Evolutionary conservation across 805 yeast species (phyloP).

Genomic region (Blastobotrys muscicola): DNA sequence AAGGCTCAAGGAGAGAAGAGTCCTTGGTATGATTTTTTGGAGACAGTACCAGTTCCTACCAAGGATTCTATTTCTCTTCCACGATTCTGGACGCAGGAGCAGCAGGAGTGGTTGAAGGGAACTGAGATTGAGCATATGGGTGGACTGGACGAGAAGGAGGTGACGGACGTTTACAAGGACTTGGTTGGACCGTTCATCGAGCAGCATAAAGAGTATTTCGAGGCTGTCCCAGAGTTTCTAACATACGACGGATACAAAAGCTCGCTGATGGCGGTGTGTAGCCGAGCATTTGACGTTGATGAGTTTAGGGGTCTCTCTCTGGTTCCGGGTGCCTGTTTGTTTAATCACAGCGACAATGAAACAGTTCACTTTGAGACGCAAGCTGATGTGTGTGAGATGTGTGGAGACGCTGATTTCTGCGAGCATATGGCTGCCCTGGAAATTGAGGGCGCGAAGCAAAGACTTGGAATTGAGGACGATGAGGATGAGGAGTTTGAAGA

Average conservation of each 20-base stretch:
- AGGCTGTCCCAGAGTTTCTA: slow-evolving; percentile 8
- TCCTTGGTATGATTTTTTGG: slow-evolving; percentile 72
- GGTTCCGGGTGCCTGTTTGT: slow-evolving; percentile 87
- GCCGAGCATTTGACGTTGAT: slow-evolving; percentile 79
- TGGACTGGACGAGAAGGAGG: slow-evolving; percentile 42
- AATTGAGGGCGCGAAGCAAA: slow-evolving; percentile 12
- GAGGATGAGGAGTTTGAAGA: slow-evolving; percentile 14
- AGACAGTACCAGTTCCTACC: neutral
- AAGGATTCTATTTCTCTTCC: slow-evolving; percentile 36
- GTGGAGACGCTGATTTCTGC: slow-evolving; percentile 40
- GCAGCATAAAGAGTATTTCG: slow-evolving; percentile 12
- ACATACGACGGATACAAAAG: slow-evolving; percentile 27
- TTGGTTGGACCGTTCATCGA: slow-evolving; percentile 26
- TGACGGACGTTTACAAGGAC: slow-evolving; percentile 30
- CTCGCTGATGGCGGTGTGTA: slow-evolving; percentile 56
- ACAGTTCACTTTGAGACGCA: slow-evolving; percentile 58
- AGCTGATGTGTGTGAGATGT: slow-evolving; percentile 41
- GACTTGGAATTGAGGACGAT: slow-evolving; percentile 5
- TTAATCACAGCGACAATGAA: slow-evolving; percentile 61
- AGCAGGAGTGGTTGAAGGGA: slow-evolving; percentile 37
- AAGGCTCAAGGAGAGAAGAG: slow-evolving; percentile 44
- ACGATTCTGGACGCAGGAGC: slow-evolving; percentile 51
- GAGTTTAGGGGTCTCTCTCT: slow-evolving; percentile 61
- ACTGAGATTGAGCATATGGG: slow-evolving; percentile 56
- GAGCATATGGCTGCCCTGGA: slow-evolving; percentile 26